These are phyloP conservation scores for Thelonectria olida DNA, from an alignment of 2,329 filamentous ascomycete genomes.

Conservation along the genomic window DNA sequence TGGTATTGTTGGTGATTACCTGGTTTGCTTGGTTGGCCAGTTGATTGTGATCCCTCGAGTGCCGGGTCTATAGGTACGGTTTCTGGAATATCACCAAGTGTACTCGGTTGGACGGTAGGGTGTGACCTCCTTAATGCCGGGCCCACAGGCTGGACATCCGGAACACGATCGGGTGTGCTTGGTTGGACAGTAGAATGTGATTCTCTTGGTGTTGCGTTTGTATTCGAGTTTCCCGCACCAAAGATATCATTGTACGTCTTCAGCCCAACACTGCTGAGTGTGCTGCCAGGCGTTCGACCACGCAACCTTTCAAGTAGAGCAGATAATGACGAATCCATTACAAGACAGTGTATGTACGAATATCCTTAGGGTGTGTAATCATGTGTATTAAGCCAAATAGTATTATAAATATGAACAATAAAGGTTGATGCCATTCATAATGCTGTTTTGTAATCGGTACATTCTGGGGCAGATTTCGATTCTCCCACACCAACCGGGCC, in stretches of 20 bases:
- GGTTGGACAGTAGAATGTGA: conserved; percentile 4
- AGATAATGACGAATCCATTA: neutral
- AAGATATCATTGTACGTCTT: conserved; percentile 8
- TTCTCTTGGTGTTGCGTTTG: neutral
- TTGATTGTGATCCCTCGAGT: neutral
- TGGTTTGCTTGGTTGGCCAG: neutral
- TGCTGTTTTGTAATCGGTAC: neutral
- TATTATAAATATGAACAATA: conserved; percentile 9
- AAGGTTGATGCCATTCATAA: neutral
- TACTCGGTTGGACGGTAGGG: neutral
- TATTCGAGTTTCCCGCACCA: conserved; percentile 8
- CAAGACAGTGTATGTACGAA: neutral
- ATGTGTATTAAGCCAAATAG: neutral
- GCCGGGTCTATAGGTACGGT: neutral
- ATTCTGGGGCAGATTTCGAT: neutral
- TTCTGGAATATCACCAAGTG: neutral
- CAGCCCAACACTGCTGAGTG: conserved; percentile 1
- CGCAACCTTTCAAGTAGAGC: conserved; percentile 10
- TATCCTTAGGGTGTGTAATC: neutral
- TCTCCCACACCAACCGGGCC: neutral
- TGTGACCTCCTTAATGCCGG: too few species aligned
- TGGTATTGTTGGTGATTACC: neutral
- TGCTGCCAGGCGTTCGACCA: too few species aligned
- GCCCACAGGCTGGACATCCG: too few species aligned
- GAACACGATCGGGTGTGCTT: too few species aligned